Conservation (phyloP, 2,329 filamentous ascomycete genomes). For the Ceratocystis variospora region DNA sequence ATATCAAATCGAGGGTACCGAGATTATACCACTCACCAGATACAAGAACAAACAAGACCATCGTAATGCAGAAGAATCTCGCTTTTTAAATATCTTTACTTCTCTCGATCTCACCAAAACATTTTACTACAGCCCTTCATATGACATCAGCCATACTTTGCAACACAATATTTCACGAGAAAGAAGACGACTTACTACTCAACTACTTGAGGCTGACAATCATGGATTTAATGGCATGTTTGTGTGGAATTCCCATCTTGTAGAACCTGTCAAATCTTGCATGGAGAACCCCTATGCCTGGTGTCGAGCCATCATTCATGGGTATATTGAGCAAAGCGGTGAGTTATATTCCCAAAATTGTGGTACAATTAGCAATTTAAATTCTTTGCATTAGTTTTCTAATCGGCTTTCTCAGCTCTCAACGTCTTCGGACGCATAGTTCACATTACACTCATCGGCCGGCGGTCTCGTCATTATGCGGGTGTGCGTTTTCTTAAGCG, state of each 20-base stretch:
- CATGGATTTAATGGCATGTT: slow-evolving; percentile 74
- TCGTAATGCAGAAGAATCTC: slow-evolving; percentile 70
- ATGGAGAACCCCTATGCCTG: slow-evolving; percentile 81
- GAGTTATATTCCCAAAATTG: slow-evolving; percentile 19
- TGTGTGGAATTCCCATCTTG: slow-evolving; percentile 87
- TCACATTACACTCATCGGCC: slow-evolving; percentile 86
- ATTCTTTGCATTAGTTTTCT: slow-evolving; percentile 76
- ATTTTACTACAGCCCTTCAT: slow-evolving; percentile 98
- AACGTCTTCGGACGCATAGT: slow-evolving; percentile 71
- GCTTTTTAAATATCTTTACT: slow-evolving; percentile 77
- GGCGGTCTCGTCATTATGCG: slow-evolving; percentile 83
- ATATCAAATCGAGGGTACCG: slow-evolving; percentile 88
- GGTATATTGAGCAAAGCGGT: slow-evolving; percentile 82
- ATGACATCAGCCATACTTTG: slow-evolving; percentile 82
- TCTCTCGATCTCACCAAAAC: slow-evolving; percentile 81
- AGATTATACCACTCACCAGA: slow-evolving; percentile 74
- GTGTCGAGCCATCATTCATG: slow-evolving; percentile 91
- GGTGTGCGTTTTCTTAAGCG: slow-evolving; percentile 89
- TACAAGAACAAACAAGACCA: slow-evolving; percentile 63
- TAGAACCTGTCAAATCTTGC: slow-evolving; percentile 56
- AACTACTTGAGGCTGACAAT: background rate
- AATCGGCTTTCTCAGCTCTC: slow-evolving; percentile 44
- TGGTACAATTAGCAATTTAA: background rate
- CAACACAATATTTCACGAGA: slow-evolving; percentile 85
- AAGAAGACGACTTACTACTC: slow-evolving; percentile 50